Evolutionary conservation across 2,329 filamentous ascomycete genomes (phyloP).

Genomic region (Nectriaceae sp.): DNA sequence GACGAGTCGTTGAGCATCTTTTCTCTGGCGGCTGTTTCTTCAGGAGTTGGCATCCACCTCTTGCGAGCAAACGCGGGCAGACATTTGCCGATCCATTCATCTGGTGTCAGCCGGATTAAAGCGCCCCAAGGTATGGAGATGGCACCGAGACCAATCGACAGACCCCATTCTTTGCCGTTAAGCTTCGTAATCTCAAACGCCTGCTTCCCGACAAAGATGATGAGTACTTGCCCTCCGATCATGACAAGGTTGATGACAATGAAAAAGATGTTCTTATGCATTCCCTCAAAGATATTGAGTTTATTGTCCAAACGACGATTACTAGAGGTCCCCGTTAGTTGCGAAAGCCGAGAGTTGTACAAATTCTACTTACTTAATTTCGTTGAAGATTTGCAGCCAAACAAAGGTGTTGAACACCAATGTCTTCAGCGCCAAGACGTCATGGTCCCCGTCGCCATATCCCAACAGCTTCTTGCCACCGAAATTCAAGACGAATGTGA

Average conservation of each 20-base stretch:
- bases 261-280: constrained; percentile 80
- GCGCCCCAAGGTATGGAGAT: constrained; percentile 74
- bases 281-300: constrained; percentile 85
- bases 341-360: constrained; percentile 33
- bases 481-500: constrained; percentile 63
- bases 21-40: constrained; percentile 12
- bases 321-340: constrained; percentile 64
- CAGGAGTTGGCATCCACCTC: constrained; percentile 26
- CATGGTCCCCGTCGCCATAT: constrained; percentile 32
- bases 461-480: constrained; percentile 57
- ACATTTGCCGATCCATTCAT: constrained; percentile 47
- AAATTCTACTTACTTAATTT: constrained; percentile 50
- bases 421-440: constrained; percentile 49
- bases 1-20: constrained; percentile 17
- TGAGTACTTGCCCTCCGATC: constrained; percentile 81
- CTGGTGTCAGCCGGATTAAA: constrained; percentile 75
- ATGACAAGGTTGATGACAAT: constrained; percentile 78
- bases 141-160: constrained; percentile 75
- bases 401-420: constrained; percentile 72
- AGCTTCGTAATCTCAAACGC: constrained; percentile 70
- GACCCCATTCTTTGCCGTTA: constrained; percentile 75
- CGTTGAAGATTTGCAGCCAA: constrained; percentile 74
- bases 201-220: constrained; percentile 76
- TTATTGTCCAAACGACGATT: constrained; percentile 76
- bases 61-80: constrained; percentile 31